phyloP scores from a whole-genome alignment of 208 protist genomes.

The Acanthamoeba castellanii region DNA sequence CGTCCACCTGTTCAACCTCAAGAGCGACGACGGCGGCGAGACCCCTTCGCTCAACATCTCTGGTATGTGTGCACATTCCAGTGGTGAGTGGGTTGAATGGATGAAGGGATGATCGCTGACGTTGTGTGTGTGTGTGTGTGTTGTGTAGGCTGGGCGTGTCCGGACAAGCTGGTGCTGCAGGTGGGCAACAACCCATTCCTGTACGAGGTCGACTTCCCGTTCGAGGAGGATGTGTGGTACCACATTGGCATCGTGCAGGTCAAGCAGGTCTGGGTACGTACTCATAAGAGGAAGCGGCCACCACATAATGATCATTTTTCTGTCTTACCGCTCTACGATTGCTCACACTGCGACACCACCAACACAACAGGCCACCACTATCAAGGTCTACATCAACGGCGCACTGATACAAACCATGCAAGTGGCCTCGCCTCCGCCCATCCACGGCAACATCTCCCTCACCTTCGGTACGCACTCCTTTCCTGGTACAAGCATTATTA shows the following conservation, averaged over 20 bases:
- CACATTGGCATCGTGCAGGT: constrained; percentile 52
- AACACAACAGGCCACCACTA: neutral
- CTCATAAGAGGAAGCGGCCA: neutral
- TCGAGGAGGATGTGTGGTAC: constrained; percentile 60
- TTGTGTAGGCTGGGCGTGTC: constrained; percentile 27
- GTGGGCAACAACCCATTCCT: constrained; percentile 68
- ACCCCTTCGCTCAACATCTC: constrained; percentile 62
- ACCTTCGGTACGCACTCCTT: constrained; percentile 50
- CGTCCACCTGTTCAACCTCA: constrained; percentile 64
- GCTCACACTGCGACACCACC: neutral
- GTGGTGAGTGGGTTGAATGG: neutral
- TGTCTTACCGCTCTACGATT: neutral
- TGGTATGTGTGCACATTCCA: neutral
- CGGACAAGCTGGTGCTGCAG: constrained; percentile 63
- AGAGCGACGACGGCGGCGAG: constrained; percentile 61
- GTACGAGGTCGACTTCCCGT: constrained; percentile 58
- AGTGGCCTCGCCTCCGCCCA: neutral
- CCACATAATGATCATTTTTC: neutral
- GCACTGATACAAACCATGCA: constrained; percentile 30
- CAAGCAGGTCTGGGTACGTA: constrained; percentile 32
- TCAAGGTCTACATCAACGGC: constrained; percentile 68
- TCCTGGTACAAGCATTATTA: neutral
- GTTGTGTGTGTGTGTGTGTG: too few relatives aligned
- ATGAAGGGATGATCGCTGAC: neutral
- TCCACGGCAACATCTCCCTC: constrained; percentile 68